Evolutionary conservation across 176 grass and related monocot species (phyloP).

Genomic region (Eleusine indica): DNA sequence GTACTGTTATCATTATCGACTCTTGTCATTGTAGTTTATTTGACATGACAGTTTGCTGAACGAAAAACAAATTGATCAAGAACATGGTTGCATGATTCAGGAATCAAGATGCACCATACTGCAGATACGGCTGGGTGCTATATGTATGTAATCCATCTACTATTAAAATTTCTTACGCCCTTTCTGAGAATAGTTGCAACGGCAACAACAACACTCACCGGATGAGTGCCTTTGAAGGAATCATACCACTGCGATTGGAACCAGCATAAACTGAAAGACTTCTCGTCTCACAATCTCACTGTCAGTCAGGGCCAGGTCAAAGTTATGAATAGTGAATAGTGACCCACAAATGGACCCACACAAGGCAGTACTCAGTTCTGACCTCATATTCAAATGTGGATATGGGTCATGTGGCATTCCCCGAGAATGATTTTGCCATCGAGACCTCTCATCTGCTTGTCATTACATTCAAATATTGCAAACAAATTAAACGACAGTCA

Average conservation of each 20-base stretch:
- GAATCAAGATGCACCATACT: constrained; percentile 10
- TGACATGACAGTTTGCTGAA: constrained; percentile 16
- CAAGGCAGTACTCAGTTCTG: constrained; percentile 9
- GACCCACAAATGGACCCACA: constrained; percentile 4
- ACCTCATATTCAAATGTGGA: constrained; percentile 26
- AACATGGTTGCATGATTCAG: constrained; percentile 29
- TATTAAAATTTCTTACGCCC: not conserved
- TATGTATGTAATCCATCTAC: not conserved
- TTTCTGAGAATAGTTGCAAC: not conserved
- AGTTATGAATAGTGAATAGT: constrained; percentile 37
- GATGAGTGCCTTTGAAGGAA: not conserved
- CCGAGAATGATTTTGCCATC: constrained; percentile 49
- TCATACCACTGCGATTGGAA: not conserved
- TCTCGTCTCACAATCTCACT: constrained; percentile 5
- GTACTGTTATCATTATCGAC: not conserved
- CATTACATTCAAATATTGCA: constrained; percentile 46
- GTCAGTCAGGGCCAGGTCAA: constrained; percentile 25
- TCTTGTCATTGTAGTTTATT: constrained; percentile 15
- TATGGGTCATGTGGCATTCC: constrained; percentile 35
- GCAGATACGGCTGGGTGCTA: not conserved
- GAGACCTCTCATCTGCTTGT: constrained; percentile 39
- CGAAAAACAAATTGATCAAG: not conserved
- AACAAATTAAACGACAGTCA: constrained; percentile 44
- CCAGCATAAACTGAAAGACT: constrained; percentile 26
- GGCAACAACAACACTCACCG: constrained; percentile 14